Evolutionary conservation across 192 early-diverging fungal genomes (phyloP), one percentile per base, ranked within the genome.

Genomic region (Spizellomyces punctatus): DNA sequence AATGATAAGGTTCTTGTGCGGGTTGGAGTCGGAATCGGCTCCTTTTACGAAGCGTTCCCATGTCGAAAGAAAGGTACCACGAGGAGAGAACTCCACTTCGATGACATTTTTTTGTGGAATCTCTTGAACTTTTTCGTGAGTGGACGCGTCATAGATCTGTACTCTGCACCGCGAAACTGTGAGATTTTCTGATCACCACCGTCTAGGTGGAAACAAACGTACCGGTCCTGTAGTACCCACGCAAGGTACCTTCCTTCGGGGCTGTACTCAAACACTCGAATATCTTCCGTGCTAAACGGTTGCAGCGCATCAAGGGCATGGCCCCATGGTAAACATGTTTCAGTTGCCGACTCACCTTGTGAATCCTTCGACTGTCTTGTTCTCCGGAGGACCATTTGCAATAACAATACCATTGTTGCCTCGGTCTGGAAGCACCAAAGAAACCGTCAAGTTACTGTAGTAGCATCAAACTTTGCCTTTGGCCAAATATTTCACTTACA

Each of bases 81-180:
- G 85, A 66, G 96, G 95, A 10, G 96, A 99, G 77, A 99, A 95
- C 73, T 83, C 91, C 43, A 94, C 86, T 83, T 94, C 94, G 64
- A 95, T 79, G 22, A 94, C 86, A 73, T 89, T 88, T 58, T 83
- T 77, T 58, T 81, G 78, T 17, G 74, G 75, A 64, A 98, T 86
- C 46, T 83, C 86, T 64, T 84, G 85, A 36, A 91, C 76, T n/a
- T 85, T 75, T 64, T 84, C 72, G 56, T 89, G 63, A 10, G 69
- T 68, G 36, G 66, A 56, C 10, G 93, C 89, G 75, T 93, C 86
- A 69, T 89, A 87, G 58, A 95, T 81, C 69, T 90, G 89, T 61
- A 93, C 90, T 49, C 89, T 90, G 63, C 10, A 47, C 49, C 12
- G 42, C 10, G 47, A 17, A 17, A 46, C 9, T n/a, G 10, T 16